phyloP scores from a whole-genome alignment of 2,329 filamentous ascomycete species.

The Penicillium sp. region DNA sequence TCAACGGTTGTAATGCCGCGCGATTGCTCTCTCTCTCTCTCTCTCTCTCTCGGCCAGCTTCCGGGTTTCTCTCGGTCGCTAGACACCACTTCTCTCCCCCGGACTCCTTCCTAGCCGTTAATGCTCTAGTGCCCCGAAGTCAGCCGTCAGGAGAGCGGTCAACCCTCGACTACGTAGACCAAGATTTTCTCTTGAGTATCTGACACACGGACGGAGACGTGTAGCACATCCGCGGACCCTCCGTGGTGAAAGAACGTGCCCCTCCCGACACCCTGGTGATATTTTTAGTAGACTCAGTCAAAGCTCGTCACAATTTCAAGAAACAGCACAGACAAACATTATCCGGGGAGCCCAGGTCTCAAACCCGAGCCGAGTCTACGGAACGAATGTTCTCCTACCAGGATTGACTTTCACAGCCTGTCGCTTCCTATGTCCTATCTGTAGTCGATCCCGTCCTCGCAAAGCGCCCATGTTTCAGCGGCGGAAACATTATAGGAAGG shows the following conservation, averaged over 20 bases:
- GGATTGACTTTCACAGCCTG: neutral
- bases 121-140: neutral
- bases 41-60: neutral
- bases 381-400: neutral
- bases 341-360: neutral
- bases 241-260: neutral
- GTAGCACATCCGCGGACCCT: neutral
- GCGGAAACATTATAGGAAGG: slow-evolving; percentile 11
- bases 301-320: neutral
- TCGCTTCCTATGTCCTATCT: neutral
- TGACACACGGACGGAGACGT: neutral
- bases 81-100: neutral
- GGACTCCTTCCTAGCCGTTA: neutral
- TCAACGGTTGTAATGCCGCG: neutral
- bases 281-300: neutral
- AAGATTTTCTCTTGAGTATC: neutral
- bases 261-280: neutral
- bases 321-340: neutral
- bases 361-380: neutral
- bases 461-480: slow-evolving; percentile 5
- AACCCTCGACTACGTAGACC: neutral
- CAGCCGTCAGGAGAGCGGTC: neutral
- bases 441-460: neutral
- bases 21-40: neutral
- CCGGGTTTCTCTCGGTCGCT: neutral